A percentile compares a stretch with the other conserved stretches of the same genome.
Conservation (phyloP, 164 flowering plant genomes). For the Malania oleifera region DNA sequence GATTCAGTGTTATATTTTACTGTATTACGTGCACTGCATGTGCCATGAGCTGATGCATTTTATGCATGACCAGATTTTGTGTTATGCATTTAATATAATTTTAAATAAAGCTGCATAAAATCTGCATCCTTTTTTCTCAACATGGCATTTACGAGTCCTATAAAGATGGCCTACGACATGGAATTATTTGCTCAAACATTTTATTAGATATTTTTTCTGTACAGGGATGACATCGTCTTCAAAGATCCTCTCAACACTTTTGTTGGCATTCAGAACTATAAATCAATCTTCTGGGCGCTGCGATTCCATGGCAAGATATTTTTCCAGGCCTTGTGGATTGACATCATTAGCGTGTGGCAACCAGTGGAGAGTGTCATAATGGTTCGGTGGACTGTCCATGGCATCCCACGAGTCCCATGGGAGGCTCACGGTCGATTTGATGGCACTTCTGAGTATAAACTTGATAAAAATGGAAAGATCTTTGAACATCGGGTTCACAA, state of each 20-base stretch:
- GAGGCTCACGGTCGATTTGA: conserved; percentile 77
- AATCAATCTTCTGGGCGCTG: conserved; percentile 71
- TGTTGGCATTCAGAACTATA: conserved; percentile 73
- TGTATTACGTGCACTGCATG: too few species aligned
- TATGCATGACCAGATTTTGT: too few species aligned
- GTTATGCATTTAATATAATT: too few species aligned
- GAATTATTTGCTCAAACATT: too few species aligned
- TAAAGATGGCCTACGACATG: too few species aligned
- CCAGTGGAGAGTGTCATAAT: conserved; percentile 64
- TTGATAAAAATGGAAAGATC: conserved; percentile 81
- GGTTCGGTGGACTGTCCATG: conserved; percentile 80
- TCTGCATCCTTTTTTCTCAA: too few species aligned
- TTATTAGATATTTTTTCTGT: conserved; percentile 6
- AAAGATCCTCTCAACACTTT: conserved; percentile 81
- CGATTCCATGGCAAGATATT: conserved; percentile 71
- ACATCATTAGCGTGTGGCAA: conserved; percentile 69
- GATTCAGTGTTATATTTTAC: too few species aligned
- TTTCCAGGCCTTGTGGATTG: conserved; percentile 67
- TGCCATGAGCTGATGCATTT: too few species aligned
- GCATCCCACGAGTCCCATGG: conserved; percentile 80
- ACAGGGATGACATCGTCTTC: conserved; percentile 81
- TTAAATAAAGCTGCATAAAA: too few species aligned
- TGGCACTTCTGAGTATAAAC: conserved; percentile 76
- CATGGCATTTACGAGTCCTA: too few species aligned
- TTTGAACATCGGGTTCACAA: conserved; percentile 79